Base-by-base conservation (phyloP, 768 basidiomycete genomes). In the Kwoniella dejecticola region DNA sequence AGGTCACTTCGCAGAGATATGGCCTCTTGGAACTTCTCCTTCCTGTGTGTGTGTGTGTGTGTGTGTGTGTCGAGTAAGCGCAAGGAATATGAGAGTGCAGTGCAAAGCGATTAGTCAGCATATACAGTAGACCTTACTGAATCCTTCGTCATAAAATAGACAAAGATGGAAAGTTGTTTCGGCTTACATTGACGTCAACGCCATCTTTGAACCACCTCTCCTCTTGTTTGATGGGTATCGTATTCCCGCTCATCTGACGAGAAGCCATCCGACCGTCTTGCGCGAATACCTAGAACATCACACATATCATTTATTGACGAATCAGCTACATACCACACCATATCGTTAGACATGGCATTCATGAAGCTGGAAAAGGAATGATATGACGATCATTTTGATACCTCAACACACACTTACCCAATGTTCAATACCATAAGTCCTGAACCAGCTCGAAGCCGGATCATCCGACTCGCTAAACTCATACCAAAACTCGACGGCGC, bases 201-300 rank as follows among this genome's bases (percentile, higher is more conserved):
- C 68, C 71, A 24, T 74, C 81, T 66, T 76, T 81, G 79, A 85
- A 85, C 84, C 84, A 86, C 24, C 85, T 65, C 46, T 84, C 83
- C 12, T 79, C 79, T 5, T 81, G 77, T 26, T 29, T 46, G 62
- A 86, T 84, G 26, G 79, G 38, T 4, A 85, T 76, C 31, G 75
- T 74, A 57, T 78, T 76, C 0, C 77, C 77, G n/a, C 64, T 64
- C 77, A 78, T 78, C 77, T 84, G 83, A n/a, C 85, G 79, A 64
- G 84, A 83, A 53, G 76, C 70, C 85, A 85, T 86, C 31, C 81
- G 75, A 0, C 85, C 85, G 46, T 82, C 80, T 6, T 76, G 66
- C 0, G 72, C 82, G 63, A 84, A 86, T 4, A 62, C 60, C 60
- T 62, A 19, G 4, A 21, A 29, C 10, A 13, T 23, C 50, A 36